A percentile compares a stretch with the other conserved stretches of the same genome.
Conservation (phyloP, 768 basidiomycete species). For the Boletus bicolor region DNA sequence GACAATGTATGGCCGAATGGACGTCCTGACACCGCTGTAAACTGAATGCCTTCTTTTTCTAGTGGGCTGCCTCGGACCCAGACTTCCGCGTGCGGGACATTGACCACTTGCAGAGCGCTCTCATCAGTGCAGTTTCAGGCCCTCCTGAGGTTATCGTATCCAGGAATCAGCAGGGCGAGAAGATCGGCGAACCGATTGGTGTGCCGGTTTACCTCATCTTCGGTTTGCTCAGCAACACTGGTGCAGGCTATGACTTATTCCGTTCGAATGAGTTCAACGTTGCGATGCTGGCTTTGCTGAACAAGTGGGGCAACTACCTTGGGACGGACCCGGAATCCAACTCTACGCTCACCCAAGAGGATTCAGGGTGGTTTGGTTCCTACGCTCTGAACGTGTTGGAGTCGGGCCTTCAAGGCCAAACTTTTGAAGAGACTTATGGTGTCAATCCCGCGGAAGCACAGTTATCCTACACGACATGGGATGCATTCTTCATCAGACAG, state of each 20-base stretch:
- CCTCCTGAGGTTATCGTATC: too few species aligned
- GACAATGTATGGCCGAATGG: background rate
- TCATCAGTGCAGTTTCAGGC: background rate
- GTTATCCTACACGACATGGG: too few species aligned
- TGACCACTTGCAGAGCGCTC: background rate
- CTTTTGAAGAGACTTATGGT: too few species aligned
- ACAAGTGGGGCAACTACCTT: conserved; percentile 4
- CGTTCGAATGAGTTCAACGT: too few species aligned
- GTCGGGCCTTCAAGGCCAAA: too few species aligned
- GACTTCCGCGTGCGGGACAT: background rate
- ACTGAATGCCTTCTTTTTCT: background rate
- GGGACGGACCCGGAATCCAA: too few species aligned
- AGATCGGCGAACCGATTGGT: background rate
- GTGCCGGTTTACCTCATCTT: background rate
- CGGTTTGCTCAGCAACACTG: background rate
- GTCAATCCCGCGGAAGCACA: too few species aligned
- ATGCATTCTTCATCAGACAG: background rate
- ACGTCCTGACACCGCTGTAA: background rate
- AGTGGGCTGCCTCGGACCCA: background rate
- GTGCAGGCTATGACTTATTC: background rate
- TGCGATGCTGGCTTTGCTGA: background rate
- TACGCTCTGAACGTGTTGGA: too few species aligned
- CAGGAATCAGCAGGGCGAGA: too few species aligned
- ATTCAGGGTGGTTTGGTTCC: too few species aligned
- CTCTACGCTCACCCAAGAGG: too few species aligned